Conservation (phyloP, 352 stramenopile species). For the Globisporangium polare region DNA sequence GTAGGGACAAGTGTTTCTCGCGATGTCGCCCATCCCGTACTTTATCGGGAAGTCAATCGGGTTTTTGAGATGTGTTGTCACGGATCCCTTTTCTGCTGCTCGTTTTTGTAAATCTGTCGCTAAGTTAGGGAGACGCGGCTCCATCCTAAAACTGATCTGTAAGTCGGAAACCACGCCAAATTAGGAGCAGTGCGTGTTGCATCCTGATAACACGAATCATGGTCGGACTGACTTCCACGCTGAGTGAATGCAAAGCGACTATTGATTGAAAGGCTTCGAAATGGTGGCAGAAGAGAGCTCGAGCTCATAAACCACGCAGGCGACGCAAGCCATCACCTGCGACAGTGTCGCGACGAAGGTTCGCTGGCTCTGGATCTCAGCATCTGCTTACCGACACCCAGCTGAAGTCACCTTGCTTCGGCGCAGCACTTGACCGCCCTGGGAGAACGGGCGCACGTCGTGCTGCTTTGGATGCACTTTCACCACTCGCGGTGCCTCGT, state of each 20-base stretch:
- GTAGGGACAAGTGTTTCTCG: no score
- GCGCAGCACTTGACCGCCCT: conserved; percentile 33
- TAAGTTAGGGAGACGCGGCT: no score
- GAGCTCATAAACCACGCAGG: background rate
- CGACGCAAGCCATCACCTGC: background rate
- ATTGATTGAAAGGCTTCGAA: background rate
- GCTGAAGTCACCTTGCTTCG: conserved; percentile 51
- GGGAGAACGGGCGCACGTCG: conserved; percentile 45
- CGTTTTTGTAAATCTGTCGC: no score
- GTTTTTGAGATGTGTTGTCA: no score
- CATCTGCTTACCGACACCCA: conserved; percentile 23
- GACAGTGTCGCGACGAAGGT: background rate
- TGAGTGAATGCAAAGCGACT: background rate
- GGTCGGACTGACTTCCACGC: no score
- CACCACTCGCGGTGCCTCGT: conserved; percentile 37
- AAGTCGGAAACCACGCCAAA: no score
- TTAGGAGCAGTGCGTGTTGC: no score
- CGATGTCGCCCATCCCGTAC: no score
- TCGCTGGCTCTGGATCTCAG: background rate
- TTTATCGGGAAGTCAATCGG: no score
- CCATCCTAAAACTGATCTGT: no score
- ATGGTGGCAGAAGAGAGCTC: background rate
- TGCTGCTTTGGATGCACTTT: conserved; percentile 63
- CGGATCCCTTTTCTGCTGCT: no score
- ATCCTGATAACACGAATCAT: no score